A percentile compares a stretch with the other conserved stretches of the same genome.
Conservation (phyloP, 352 stramenopile genomes). For the Halophytophthora batemanensis region DNA sequence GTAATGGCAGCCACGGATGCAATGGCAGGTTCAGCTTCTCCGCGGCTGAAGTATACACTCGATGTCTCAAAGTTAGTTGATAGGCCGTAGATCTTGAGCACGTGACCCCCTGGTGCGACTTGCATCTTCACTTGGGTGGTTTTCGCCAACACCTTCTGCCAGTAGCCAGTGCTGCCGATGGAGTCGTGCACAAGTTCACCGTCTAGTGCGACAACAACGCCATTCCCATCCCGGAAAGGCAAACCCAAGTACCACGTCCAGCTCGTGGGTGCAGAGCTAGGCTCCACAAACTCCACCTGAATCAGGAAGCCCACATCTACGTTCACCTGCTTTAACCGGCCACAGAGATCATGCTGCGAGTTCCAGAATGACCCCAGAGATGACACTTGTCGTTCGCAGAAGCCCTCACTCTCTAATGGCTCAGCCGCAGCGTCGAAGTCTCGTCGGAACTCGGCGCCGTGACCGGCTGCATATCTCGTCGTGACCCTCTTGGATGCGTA, state of each 20-base stretch:
- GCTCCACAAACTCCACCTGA: slow-evolving; percentile 50
- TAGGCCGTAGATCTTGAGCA: slow-evolving; percentile 46
- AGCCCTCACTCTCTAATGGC: slow-evolving; percentile 50
- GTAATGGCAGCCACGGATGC: slow-evolving; percentile 24
- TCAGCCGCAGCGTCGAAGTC: slow-evolving; percentile 40
- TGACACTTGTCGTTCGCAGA: slow-evolving; percentile 46
- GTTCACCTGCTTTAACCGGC: slow-evolving; percentile 32
- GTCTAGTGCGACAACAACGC: slow-evolving; percentile 41
- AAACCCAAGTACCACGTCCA: slow-evolving; percentile 62
- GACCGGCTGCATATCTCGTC: slow-evolving; percentile 37
- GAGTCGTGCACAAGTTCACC: slow-evolving; percentile 47
- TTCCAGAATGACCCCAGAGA: slow-evolving; percentile 41
- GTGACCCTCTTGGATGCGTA: slow-evolving; percentile 43
- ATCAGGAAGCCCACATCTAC: slow-evolving; percentile 42
- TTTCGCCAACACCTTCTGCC: slow-evolving; percentile 35
- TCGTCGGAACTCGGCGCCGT: slow-evolving; percentile 32
- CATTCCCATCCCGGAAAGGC: slow-evolving; percentile 48
- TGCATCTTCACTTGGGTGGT: slow-evolving; percentile 38
- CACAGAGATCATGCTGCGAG: slow-evolving; percentile 44
- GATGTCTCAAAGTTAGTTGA: slow-evolving; percentile 41
- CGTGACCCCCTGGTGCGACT: slow-evolving; percentile 33
- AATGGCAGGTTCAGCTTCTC: slow-evolving; percentile 20
- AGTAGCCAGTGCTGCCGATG: slow-evolving; percentile 35
- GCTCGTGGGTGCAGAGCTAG: slow-evolving; percentile 23
- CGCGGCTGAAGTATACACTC: slow-evolving; percentile 49